phyloP scores from a whole-genome alignment of 768 basidiomycete genomes.

The Serendipita vermifera region DNA sequence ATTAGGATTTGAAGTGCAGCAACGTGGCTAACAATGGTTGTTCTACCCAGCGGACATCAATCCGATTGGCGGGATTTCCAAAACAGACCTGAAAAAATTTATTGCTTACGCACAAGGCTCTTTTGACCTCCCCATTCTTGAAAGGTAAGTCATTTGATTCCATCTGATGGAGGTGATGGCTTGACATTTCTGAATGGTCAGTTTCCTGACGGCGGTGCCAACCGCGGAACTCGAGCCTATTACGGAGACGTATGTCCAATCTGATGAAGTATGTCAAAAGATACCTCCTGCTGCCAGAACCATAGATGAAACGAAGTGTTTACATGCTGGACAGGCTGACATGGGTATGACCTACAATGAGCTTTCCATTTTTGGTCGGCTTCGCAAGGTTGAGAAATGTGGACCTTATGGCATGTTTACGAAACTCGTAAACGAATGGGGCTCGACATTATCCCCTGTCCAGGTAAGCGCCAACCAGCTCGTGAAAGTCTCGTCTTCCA shows the following conservation, averaged over 20 bases:
- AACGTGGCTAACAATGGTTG: not conserved
- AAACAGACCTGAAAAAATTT: conserved; percentile 93
- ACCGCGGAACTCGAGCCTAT: conserved; percentile 96
- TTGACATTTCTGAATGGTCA: conserved; percentile 22
- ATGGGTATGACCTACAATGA: conserved; percentile 99
- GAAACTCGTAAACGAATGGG: conserved; percentile 92
- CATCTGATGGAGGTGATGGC: too few relatives aligned
- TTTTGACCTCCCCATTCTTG: conserved; percentile 77
- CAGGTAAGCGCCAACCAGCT: conserved; percentile 64
- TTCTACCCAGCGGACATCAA: conserved; percentile 72
- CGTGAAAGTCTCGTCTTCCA: not conserved
- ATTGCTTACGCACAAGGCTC: conserved; percentile 68
- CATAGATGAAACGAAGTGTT: not conserved
- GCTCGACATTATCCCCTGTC: conserved; percentile 61
- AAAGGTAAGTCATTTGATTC: conserved; percentile 47
- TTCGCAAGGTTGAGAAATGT: conserved; percentile 93
- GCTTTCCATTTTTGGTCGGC: conserved; percentile 79
- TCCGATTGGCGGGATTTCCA: conserved; percentile 95
- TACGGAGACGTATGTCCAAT: conserved; percentile 84
- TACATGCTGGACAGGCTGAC: conserved; percentile 46
- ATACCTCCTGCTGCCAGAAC: conserved; percentile 11
- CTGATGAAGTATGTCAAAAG: conserved; percentile 61
- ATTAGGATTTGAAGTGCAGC: conserved; percentile 17
- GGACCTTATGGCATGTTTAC: conserved; percentile 97
- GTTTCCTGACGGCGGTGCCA: conserved; percentile 83